Conservation (phyloP, 2,329 filamentous ascomycete genomes). For the Xylariaceae sp. region DNA sequence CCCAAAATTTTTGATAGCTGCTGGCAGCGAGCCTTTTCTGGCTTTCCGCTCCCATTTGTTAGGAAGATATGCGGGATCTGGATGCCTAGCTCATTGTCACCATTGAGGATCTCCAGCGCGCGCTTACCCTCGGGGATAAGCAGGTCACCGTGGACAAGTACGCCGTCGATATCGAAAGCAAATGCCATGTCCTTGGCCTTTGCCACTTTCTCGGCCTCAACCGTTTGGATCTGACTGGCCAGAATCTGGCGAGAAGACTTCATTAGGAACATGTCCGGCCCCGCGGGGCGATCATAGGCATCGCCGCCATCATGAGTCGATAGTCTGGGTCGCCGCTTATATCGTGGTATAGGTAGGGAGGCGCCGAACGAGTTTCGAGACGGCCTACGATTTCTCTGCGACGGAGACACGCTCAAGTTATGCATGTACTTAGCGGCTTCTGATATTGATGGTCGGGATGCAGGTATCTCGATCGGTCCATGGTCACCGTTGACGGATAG, state of each 20-base stretch:
- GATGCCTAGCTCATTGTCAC: slow-evolving; percentile 72
- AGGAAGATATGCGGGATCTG: slow-evolving; percentile 73
- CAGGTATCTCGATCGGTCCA: slow-evolving; percentile 63
- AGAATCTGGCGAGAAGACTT: slow-evolving; percentile 64
- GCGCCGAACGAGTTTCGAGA: slow-evolving; percentile 75
- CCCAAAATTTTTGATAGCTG: slow-evolving; percentile 65
- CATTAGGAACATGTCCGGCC: slow-evolving; percentile 55
- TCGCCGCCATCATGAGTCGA: slow-evolving; percentile 48
- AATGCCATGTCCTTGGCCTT: slow-evolving; percentile 77
- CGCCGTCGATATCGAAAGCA: slow-evolving; percentile 75
- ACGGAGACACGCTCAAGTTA: slow-evolving; percentile 63
- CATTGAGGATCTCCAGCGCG: slow-evolving; percentile 67
- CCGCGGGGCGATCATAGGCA: slow-evolving; percentile 42
- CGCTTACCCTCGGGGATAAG: slow-evolving; percentile 64
- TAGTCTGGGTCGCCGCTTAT: slow-evolving; percentile 64
- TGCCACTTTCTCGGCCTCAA: slow-evolving; percentile 60
- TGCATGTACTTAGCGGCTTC: slow-evolving; percentile 69
- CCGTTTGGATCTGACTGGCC: slow-evolving; percentile 65
- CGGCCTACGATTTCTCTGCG: slow-evolving; percentile 61
- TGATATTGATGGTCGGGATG: slow-evolving; percentile 62
- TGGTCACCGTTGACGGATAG: slow-evolving; percentile 39
- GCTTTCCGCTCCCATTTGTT: slow-evolving; percentile 71
- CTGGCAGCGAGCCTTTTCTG: slow-evolving; percentile 59
- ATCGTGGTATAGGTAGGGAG: slow-evolving; percentile 66
- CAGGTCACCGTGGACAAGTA: slow-evolving; percentile 68